Base-by-base conservation (phyloP, 495 filamentous ascomycete genomes). In the Cercophora newfieldiana region DNA sequence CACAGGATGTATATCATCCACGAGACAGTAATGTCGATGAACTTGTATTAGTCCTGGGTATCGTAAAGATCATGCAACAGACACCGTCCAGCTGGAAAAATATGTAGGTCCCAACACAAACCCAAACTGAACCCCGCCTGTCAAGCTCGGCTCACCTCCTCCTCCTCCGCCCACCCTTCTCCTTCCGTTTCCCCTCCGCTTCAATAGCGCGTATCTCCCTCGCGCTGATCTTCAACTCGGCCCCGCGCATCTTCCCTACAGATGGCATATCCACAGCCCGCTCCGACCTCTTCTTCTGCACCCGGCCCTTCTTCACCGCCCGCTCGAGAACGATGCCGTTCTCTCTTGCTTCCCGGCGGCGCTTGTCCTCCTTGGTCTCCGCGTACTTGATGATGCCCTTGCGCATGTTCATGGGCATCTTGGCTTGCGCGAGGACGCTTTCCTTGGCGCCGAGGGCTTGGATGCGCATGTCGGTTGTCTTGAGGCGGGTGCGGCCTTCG, bases 251-350 rank as follows among this genome's bases (percentile, higher is more conserved):
- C 75, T 83, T 93, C 0, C 94, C 94, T 8, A 97, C 86, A 2
- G 82, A 85, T 1, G 94, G 91, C 50, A 85, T 85, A 54, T 87
- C 91, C 70, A 97, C 85, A 3, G 87, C 87, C 69, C 87, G 83
- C 55, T 93, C 87, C 64, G 86, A 81, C 25, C 64, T 86, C 82
- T 83, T 87, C 55, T 73, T 79, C 4, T 75, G 78, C 31, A 67
- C 69, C 3, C 48, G 22, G 5, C 21, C 31, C 66, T 72, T 75
- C 26, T 68, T 71, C 12, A 47, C 64, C 21, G 83, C 84, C 66
- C 87, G 88, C 80, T 98, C 95, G 2, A 99, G 81, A 62, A 98
- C 86, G 65, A 98, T 89, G 7, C 95, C 95, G 67, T 93, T 96
- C 78, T 97, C 93, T 68, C 84, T 86, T 7, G 95, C 95, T 69